Evolutionary conservation across 2,329 filamentous ascomycete species (phyloP).

Genomic region (Fusarium verticillioides): DNA sequence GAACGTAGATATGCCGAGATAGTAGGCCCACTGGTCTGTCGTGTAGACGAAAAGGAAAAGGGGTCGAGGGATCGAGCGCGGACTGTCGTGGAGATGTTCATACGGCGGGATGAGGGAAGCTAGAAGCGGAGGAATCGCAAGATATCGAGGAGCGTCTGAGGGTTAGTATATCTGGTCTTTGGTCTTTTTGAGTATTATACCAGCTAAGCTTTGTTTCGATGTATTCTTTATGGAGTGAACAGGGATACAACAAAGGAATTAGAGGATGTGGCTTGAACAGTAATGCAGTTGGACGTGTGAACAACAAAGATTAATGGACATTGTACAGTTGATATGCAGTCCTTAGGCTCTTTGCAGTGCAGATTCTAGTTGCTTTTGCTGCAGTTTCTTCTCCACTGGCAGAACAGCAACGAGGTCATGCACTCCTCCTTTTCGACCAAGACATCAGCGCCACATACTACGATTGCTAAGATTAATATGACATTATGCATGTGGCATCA

Average conservation of each 20-base stretch:
- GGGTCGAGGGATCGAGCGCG: constrained; percentile 71
- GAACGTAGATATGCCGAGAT: constrained; percentile 72
- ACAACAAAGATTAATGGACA: neutral
- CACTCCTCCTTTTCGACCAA: neutral
- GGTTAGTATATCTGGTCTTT: constrained; percentile 26
- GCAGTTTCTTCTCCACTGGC: neutral
- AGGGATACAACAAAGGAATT: constrained; percentile 9
- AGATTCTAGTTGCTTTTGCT: neutral
- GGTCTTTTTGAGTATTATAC: constrained; percentile 19
- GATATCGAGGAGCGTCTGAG: constrained; percentile 32
- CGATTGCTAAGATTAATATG: neutral
- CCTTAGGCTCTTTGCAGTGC: neutral
- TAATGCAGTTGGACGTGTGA: neutral
- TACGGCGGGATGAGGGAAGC: constrained; percentile 49
- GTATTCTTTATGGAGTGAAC: constrained; percentile 1
- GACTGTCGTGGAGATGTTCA: constrained; percentile 76
- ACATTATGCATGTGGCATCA: rapidly evolving
- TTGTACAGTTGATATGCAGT: neutral
- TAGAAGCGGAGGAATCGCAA: constrained; percentile 43
- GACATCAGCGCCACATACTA: neutral
- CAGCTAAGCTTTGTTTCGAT: constrained; percentile 15
- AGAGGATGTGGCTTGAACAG: neutral
- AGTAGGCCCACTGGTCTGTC: constrained; percentile 72
- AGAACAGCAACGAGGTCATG: neutral
- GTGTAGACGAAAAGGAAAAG: constrained; percentile 66